Base-by-base conservation (phyloP, 2,329 filamentous ascomycete genomes). In the Aspergillus latus region DNA sequence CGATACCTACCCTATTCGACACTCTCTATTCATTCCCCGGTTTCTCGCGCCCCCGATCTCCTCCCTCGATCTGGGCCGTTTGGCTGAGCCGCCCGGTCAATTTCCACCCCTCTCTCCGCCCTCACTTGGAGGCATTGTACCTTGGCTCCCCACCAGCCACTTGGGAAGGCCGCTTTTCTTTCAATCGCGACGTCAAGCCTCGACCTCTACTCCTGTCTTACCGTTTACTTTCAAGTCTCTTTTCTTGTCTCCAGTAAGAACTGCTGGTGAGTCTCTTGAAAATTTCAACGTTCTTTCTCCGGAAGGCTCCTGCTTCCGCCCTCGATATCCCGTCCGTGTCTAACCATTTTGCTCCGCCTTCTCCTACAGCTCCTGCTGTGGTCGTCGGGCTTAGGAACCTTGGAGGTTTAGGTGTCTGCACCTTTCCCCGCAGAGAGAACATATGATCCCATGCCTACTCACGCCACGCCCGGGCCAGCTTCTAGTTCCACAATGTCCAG, bases 51-150 rank as follows among this genome's bases (percentile, higher is more conserved):
- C 52, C 45, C 52, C 45, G 15, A 29, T 48, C 55, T 49, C 50
- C 52, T 45, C 51, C 40, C 49, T 57, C 51, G 56, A 59, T 54
- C 43, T 52, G 34, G 45, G 58, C 49, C 39, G 26, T 47, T 53
- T 46, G 15, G 59, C 58, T 55, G 54, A 63, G 61, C 64, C 59
- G 62, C 60, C 61, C 60, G 64, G 62, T 59, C 64, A 62, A 61
- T 64, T 66, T 62, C 61, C 62, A 63, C 64, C 64, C 62, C 64
- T 66, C 64, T 66, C 64, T 66, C 64, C 64, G 64, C 64, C 59
- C 62, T 64, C 62, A 64, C 57, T 63, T 59, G 32, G 58, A 54
- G 54, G 52, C 49, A 61, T 62, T 61, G 63, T 54, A 63, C 56
- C 57, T 54, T 54, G 56, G 56, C 58, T 60, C 53, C 54, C 52